Evolutionary conservation across 805 yeast species (phyloP).

Genomic region (Candida ascalaphidarum): DNA sequence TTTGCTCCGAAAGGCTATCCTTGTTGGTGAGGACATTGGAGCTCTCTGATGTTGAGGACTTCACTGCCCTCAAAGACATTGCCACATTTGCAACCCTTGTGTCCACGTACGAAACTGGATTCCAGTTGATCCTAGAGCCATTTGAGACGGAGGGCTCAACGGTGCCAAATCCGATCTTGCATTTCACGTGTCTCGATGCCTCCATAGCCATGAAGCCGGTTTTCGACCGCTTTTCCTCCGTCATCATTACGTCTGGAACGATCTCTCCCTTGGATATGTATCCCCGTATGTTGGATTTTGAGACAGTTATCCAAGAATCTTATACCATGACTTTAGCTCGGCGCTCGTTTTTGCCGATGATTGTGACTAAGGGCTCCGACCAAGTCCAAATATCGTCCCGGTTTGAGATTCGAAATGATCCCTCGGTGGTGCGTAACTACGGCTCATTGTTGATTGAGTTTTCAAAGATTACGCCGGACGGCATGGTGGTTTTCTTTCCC

Average conservation of each 20-base stretch:
- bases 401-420: constrained; percentile 95
- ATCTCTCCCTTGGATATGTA: constrained; percentile 98
- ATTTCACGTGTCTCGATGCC: constrained; percentile 94
- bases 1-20: constrained; percentile 87
- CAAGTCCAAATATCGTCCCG: constrained; percentile 95
- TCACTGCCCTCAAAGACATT: constrained; percentile 85
- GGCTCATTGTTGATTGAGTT: constrained; percentile 90
- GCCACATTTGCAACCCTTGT: constrained; percentile 96
- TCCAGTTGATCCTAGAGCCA: constrained; percentile 86
- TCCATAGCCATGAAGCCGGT: constrained; percentile 97
- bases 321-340: constrained; percentile 93
- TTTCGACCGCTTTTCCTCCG: constrained; percentile 86
- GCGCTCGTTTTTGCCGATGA: constrained; percentile 87
- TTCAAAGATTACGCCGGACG: constrained; percentile 95
- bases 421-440: constrained; percentile 93
- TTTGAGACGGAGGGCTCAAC: constrained; percentile 89
- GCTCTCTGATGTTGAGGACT: constrained; percentile 81
- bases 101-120: constrained; percentile 91
- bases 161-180: constrained; percentile 91
- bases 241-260: constrained; percentile 94
- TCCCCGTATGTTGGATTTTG: constrained; percentile 92
- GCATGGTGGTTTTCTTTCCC: constrained; percentile 96
- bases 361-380: constrained; percentile 95
- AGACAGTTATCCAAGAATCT: constrained; percentile 88
- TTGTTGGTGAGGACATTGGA: constrained; percentile 85